These are phyloP conservation scores for Boletus sp. DNA, from an alignment of 768 basidiomycete genomes.

Conservation along the genomic window DNA sequence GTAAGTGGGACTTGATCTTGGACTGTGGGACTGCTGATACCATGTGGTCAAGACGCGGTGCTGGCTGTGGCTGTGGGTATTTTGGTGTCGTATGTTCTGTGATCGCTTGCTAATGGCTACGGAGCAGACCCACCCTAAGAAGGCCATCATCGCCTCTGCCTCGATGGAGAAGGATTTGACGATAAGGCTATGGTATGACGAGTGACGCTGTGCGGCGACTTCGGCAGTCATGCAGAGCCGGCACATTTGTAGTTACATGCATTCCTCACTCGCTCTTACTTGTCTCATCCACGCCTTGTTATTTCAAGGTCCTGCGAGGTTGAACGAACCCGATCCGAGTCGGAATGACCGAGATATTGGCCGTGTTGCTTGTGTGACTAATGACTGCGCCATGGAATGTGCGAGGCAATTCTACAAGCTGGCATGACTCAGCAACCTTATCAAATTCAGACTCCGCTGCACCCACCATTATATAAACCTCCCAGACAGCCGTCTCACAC, in stretches of 20 bases:
- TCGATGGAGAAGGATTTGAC: constrained; percentile 85
- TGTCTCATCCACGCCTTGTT: too few species aligned
- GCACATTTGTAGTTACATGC: too few species aligned
- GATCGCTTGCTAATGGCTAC: constrained; percentile 4
- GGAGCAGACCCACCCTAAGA: constrained; percentile 70
- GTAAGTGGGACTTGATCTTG: constrained; percentile 35
- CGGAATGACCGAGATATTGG: background rate
- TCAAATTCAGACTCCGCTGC: constrained; percentile 14
- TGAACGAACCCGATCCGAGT: too few species aligned
- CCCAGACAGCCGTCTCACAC: background rate
- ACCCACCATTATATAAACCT: constrained; percentile 12
- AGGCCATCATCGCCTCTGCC: constrained; percentile 79
- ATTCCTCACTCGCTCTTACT: too few species aligned
- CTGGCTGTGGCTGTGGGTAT: constrained; percentile 69
- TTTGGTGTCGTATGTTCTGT: constrained; percentile 3
- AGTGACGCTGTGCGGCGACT: constrained; percentile 2
- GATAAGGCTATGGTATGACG: constrained; percentile 77
- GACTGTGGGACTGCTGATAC: background rate
- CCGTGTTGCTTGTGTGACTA: too few species aligned
- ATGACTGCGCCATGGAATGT: constrained; percentile 1
- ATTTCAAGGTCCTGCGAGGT: too few species aligned
- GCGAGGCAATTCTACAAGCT: constrained; percentile 1
- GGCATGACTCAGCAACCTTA: constrained; percentile 5
- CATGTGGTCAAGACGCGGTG: constrained; percentile 48
- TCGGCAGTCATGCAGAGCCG: too few species aligned